Evolutionary conservation across 2,329 filamentous ascomycete species (phyloP).

Genomic region (Exophiala dermatitidis): DNA sequence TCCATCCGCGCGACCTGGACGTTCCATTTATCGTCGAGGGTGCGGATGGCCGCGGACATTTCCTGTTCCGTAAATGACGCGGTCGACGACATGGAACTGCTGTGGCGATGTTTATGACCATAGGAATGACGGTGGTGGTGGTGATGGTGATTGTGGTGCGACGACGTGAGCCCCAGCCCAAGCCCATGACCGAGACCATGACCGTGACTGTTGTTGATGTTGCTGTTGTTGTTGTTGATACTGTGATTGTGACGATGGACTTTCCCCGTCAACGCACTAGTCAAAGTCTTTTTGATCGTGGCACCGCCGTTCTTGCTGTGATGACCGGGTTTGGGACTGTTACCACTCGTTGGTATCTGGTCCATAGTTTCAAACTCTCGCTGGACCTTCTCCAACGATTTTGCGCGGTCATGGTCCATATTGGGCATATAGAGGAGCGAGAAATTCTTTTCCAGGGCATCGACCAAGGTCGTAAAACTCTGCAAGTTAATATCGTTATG

Average conservation of each 20-base stretch:
- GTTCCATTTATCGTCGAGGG: slow-evolving; percentile 42
- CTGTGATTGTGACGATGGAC: slow-evolving; percentile 5
- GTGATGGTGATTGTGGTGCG: too few species aligned
- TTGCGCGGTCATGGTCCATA: slow-evolving; percentile 56
- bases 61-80: slow-evolving; percentile 32
- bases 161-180: too few species aligned
- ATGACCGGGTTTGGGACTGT: slow-evolving; percentile 32
- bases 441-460: slow-evolving; percentile 59
- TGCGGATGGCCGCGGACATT: slow-evolving; percentile 36
- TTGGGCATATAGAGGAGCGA: slow-evolving; percentile 55
- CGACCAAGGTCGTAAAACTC: slow-evolving; percentile 58
- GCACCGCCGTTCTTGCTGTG: slow-evolving; percentile 29
- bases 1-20: slow-evolving; percentile 37
- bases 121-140: too few species aligned
- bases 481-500: slow-evolving; percentile 60
- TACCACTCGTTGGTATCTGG: background rate
- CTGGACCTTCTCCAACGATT: slow-evolving; percentile 54
- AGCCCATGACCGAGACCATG: too few species aligned
- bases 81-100: slow-evolving; percentile 14
- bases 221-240: slow-evolving; percentile 8
- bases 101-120: slow-evolving; percentile 16
- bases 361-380: slow-evolving; percentile 49
- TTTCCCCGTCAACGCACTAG: slow-evolving; percentile 34
- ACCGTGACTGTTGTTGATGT: background rate
- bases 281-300: slow-evolving; percentile 40